phyloP scores from a whole-genome alignment of 768 basidiomycete genomes.

The Tricholoma hemisulphureum region DNA sequence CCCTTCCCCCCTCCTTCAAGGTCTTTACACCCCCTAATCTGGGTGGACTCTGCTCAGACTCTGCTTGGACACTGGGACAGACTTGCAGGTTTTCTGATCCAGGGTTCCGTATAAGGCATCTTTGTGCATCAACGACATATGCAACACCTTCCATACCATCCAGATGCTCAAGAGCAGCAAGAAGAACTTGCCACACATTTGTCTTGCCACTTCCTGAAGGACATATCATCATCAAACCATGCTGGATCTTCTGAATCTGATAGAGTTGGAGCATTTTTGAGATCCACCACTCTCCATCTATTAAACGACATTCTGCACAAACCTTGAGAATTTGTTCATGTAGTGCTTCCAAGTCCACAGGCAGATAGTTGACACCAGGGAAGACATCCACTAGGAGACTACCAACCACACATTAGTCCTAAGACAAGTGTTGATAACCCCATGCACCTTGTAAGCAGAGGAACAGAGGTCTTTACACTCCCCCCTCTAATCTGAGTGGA shows the following conservation, averaged over 20 bases:
- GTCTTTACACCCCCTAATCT: no score
- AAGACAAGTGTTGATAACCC: not conserved
- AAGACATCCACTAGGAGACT: constrained; percentile 96
- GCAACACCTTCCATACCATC: constrained; percentile 91
- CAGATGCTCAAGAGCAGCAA: constrained; percentile 85
- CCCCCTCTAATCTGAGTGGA: no score
- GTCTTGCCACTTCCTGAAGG: constrained; percentile 97
- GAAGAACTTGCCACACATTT: constrained; percentile 92
- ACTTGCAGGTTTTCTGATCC: constrained; percentile 95
- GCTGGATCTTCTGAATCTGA: constrained; percentile 99
- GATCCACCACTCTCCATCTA: constrained; percentile 89
- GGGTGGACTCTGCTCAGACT: no score
- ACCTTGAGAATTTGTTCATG: constrained; percentile 84
- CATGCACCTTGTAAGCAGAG: constrained; percentile 79
- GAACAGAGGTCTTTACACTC: no score
- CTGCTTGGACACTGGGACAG: no score
- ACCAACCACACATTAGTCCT: constrained; percentile 7
- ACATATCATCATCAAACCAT: constrained; percentile 99
- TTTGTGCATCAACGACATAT: constrained; percentile 99
- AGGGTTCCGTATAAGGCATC: constrained; percentile 96
- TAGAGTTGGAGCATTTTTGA: constrained; percentile 96
- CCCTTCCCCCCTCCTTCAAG: no score
- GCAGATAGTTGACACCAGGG: constrained; percentile 90
- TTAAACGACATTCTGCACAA: constrained; percentile 79
- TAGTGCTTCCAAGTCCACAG: constrained; percentile 84